Conservation (phyloP, 139 green algal genomes). For the Pseudopediastrum boryanum region DNA sequence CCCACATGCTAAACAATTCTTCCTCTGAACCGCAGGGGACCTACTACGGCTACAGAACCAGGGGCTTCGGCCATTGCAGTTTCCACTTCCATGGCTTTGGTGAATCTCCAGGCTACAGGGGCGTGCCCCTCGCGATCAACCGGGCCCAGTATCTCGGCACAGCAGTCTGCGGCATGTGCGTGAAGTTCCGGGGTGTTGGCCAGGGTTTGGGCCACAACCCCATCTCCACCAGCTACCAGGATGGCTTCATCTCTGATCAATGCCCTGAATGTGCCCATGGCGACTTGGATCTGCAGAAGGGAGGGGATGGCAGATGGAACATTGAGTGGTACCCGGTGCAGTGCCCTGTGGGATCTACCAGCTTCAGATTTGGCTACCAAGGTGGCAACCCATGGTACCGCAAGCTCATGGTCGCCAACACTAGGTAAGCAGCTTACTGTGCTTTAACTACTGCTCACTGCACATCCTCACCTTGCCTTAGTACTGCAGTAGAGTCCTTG, state of each 20-base stretch:
- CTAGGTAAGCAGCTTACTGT: too few relatives aligned
- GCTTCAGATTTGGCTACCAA: constrained; percentile 31
- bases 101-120: constrained; percentile 9
- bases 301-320: constrained; percentile 21
- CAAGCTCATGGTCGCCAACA: constrained; percentile 28
- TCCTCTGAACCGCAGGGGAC: too few relatives aligned
- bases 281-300: constrained; percentile 29
- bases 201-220: constrained; percentile 18
- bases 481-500: neutral
- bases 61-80: constrained; percentile 38
- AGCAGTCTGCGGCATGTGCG: constrained; percentile 26
- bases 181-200: constrained; percentile 24
- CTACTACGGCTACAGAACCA: constrained; percentile 29
- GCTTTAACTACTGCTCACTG: neutral
- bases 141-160: constrained; percentile 29
- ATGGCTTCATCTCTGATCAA: constrained; percentile 35
- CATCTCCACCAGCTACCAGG: constrained; percentile 25
- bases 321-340: constrained; percentile 33
- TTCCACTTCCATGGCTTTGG: constrained; percentile 41
- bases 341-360: constrained; percentile 29
- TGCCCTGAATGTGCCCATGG: constrained; percentile 36
- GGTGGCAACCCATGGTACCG: constrained; percentile 36
- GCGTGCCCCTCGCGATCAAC: constrained; percentile 34
- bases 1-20: too few relatives aligned
- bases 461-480: neutral